Evolutionary conservation across 2,329 filamentous ascomycete species (phyloP).

Genomic region (Claviceps africana): DNA sequence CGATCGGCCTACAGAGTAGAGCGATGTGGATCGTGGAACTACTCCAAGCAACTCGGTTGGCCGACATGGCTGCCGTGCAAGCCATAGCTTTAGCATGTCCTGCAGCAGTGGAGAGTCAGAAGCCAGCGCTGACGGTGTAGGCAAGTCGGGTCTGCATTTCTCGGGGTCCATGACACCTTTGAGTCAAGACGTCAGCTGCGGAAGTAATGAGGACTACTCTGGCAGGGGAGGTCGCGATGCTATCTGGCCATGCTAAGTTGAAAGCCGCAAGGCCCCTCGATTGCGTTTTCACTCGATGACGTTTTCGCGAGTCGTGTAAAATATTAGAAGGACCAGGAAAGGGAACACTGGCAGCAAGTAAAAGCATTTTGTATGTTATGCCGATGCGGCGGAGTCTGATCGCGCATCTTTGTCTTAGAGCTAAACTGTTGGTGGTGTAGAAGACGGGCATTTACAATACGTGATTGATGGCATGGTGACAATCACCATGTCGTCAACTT

Average conservation of each 20-base stretch:
- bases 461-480: not conserved
- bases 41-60: constrained; percentile 1
- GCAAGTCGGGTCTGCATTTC: not conserved
- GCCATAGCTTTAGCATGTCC: constrained; percentile 7
- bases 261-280: not conserved
- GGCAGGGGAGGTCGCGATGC: not conserved
- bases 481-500: not conserved
- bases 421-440: not conserved
- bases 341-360: not conserved
- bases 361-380: not conserved
- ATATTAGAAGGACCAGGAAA: not conserved
- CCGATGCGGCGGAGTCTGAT: not conserved
- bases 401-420: not conserved
- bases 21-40: constrained; percentile 11
- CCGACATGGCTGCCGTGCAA: constrained; percentile 4
- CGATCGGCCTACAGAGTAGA: constrained; percentile 24
- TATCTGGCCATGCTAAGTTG: not conserved
- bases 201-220: constrained; percentile 2
- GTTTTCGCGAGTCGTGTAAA: not conserved
- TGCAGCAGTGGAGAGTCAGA: constrained; percentile 8
- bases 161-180: not conserved
- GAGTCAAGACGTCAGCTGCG: not conserved
- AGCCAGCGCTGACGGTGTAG: not conserved
- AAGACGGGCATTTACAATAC: not conserved
- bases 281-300: not conserved